Evolutionary conservation across 169 alveolate species (phyloP), one percentile per base, ranked within the genome.

Genomic region (Plasmodium berghei): DNA sequence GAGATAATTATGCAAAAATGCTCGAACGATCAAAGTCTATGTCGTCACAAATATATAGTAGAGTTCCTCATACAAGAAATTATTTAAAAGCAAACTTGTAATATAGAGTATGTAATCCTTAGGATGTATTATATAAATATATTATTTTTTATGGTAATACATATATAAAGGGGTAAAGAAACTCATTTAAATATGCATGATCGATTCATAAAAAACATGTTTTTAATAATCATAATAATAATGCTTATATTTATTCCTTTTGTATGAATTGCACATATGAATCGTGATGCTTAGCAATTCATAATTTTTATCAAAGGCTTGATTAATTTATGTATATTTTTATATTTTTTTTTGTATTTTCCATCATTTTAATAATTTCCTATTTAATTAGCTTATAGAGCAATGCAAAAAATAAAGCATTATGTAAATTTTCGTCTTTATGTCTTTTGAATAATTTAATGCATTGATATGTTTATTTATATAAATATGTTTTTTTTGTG

Each of bases 1-100:
- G 89, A 18, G 89, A 75, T 12, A 75, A 75, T 20, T 75, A 75
- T 55, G 89, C 66, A 34, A 75, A 63, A 34, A 75, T 75, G 89
- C 49, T 75, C 22, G 89, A 75, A 4, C 34, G 89, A n/a, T 75
- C 89, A 3, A 75, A 75, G 48, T 75, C 89, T 0, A 40, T 75
- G n/a, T 63, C 89, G 18, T 75, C 89, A 10, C 66, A 75, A 12
- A 18, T 75, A 24, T 48, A 75, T 52, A 34, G 42, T 5, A 63
- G 69, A 34, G 54, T 28, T 2, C 89, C 89, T 26, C 6, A 63
- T 46, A 55, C 62, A 22, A 55, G 42, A 5, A 59, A 45, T 28
- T 75, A 75, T 34, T 62, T 75, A 40, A 45, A 63, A 56, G 62
- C 73, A 67, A 55, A 49, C 14, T 46, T 55, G 66, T 72, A n/a